Evolutionary conservation across 1,139 yeast species (phyloP).

Genomic region (Blastobotrys raffinosifermentans): DNA sequence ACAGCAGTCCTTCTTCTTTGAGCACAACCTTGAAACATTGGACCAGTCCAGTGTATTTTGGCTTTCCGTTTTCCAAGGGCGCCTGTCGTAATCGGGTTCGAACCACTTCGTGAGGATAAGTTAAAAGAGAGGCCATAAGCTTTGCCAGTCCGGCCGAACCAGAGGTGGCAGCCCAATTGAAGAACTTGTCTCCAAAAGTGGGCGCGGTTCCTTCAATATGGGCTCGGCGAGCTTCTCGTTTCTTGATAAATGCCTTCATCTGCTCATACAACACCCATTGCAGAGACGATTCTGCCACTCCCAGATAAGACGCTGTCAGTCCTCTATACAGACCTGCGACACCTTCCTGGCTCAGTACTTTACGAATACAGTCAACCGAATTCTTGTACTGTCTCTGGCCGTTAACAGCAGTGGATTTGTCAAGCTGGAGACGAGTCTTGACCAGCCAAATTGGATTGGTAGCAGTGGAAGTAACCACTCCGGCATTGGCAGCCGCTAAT

Average conservation of each 20-base stretch:
- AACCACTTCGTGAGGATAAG: slow-evolving; percentile 97
- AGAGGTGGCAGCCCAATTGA: slow-evolving; percentile 93
- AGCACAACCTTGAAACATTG: slow-evolving; percentile 80
- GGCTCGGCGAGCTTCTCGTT: slow-evolving; percentile 42
- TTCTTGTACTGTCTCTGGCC: slow-evolving; percentile 64
- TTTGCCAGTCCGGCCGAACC: slow-evolving; percentile 98
- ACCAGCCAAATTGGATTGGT: slow-evolving; percentile 99
- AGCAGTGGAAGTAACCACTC: slow-evolving; percentile 93
- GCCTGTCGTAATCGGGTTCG: slow-evolving; percentile 95
- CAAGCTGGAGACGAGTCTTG: slow-evolving; percentile 90
- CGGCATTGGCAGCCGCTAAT: slow-evolving; percentile 86
- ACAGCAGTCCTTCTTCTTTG: slow-evolving; percentile 85
- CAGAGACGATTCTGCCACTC: slow-evolving; percentile 86
- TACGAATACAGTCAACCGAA: slow-evolving; percentile 76
- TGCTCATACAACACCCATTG: slow-evolving; percentile 98
- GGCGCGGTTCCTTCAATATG: slow-evolving; percentile 34
- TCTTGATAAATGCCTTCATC: slow-evolving; percentile 68
- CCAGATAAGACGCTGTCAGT: slow-evolving; percentile 86
- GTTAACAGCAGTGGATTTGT: slow-evolving; percentile 42
- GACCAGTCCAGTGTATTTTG: slow-evolving; percentile 82
- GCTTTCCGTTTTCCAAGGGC: slow-evolving; percentile 71
- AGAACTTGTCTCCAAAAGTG: slow-evolving; percentile 57
- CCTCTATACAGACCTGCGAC: slow-evolving; percentile 77
- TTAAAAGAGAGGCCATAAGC: slow-evolving; percentile 81
- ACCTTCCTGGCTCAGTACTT: slow-evolving; percentile 74